Conservation (phyloP, 768 basidiomycete species). For the Rhodotorula sphaerocarpa region DNA sequence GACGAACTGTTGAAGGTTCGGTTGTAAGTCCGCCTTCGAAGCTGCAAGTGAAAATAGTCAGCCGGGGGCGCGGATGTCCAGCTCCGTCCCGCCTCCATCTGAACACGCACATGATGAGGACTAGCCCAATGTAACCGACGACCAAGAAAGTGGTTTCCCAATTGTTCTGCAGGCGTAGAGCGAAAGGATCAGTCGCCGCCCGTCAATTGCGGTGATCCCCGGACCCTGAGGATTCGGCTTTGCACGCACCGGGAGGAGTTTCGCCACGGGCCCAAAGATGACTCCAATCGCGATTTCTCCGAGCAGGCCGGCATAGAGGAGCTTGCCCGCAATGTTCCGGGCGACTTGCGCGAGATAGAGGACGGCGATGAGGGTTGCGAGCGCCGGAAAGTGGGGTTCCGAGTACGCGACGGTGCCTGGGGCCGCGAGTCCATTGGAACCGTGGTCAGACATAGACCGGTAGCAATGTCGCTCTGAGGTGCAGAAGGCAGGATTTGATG, state of each 20-base stretch:
- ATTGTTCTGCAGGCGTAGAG: conserved; percentile 35
- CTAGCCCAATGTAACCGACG: conserved; percentile 48
- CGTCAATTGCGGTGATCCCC: too few relatives aligned
- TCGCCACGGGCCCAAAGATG: conserved; percentile 52
- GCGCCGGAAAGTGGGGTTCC: conserved; percentile 41
- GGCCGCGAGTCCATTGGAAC: too few relatives aligned
- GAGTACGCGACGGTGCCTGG: conserved; percentile 38
- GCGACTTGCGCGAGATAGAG: conserved; percentile 53
- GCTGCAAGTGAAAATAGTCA: not conserved
- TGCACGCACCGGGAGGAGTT: conserved; percentile 42
- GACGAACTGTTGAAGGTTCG: conserved; percentile 47
- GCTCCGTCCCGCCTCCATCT: too few relatives aligned
- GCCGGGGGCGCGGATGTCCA: too few relatives aligned
- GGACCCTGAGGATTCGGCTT: too few relatives aligned
- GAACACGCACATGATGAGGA: conserved; percentile 51
- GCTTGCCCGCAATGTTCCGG: conserved; percentile 46
- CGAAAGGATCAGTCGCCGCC: too few relatives aligned
- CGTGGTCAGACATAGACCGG: too few relatives aligned
- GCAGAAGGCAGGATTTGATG: too few relatives aligned
- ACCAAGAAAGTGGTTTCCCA: conserved; percentile 50
- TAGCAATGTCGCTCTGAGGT: too few relatives aligned
- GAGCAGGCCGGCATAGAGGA: conserved; percentile 50
- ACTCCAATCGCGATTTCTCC: conserved; percentile 56
- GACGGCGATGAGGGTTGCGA: conserved; percentile 53
- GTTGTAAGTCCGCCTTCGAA: conserved; percentile 53